Evolutionary conservation across 768 basidiomycete genomes (phyloP), one percentile per base, ranked within the genome.

Genomic region (Suillus tomentosus): DNA sequence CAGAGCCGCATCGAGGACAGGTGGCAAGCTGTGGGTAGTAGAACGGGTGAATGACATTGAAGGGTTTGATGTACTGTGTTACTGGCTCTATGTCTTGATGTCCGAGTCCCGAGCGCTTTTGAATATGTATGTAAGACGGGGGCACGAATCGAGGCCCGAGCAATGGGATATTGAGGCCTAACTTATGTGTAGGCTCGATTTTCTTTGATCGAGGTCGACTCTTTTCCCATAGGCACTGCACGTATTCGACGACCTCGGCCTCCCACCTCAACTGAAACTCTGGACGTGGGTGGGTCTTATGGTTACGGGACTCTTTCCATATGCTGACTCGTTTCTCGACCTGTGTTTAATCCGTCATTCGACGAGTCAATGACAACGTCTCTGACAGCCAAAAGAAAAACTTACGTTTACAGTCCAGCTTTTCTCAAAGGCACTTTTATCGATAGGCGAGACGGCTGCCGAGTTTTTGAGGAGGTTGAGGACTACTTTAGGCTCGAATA

Each of bases 81-180:
- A 27, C 42, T 42, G 62, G 67, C 47, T 43, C 43, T 2, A 43
- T 19, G 43, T 0, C 19, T 43, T 19, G 43, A 43, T 19, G 11
- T 43, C 43, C 2, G 3, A 43, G 43, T 43, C 43, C 43, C 19
- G 4, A 19, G 19, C 17, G 3, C 19, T 66, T 69, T 31, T 65
- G 51, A 5, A 53, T 7, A 37, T 68, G 64, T 15, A 65, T 17
- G 59, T 67, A 67, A 2, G 59, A 59, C 9, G 70, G 71, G 7
- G 73, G 69, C 5, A 70, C n/a, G 42, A 72, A 74, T 9, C 43
- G 65, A 13, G 71, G 73, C 4, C 73, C 70, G 11, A 69, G 61
- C 39, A 72, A 37, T 13, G 69, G 71, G 19, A 70, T 62, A 8
- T 55, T 39, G 14, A 34, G n/a, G 5, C n/a, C 22, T 45, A 65